Percentiles rank a stretch among this genome's conserved stretches.
Evolutionary conservation across 352 stramenopile genomes (phyloP).

Genomic region (Phytopythium boreale): DNA sequence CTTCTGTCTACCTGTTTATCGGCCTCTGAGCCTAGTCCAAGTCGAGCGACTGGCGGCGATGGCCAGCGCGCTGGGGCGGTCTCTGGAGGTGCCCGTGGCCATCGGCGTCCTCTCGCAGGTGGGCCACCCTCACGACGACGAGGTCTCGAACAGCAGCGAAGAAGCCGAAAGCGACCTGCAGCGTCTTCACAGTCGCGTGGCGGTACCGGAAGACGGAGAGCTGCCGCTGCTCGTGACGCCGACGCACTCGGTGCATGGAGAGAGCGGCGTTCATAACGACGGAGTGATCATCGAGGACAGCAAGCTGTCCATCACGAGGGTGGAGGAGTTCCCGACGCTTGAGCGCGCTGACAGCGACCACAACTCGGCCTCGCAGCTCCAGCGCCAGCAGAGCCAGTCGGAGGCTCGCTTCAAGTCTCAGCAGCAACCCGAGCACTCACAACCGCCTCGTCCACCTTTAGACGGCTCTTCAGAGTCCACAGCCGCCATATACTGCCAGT

Average conservation of each 20-base stretch:
- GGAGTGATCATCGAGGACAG: neutral
- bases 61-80: neutral
- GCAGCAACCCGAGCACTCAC: neutral
- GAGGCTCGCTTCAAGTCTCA: neutral
- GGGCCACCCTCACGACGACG: slow-evolving; percentile 3
- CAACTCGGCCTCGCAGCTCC: neutral
- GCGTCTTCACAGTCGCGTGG: neutral
- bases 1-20: neutral
- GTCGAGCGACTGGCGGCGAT: neutral
- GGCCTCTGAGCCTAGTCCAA: neutral
- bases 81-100: slow-evolving; percentile 4
- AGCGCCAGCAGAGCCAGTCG: neutral
- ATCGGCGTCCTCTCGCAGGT: neutral
- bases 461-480: neutral
- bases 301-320: neutral
- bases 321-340: slow-evolving; percentile 3
- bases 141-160: slow-evolving; percentile 2
- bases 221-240: slow-evolving; percentile 1
- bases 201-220: neutral
- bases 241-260: neutral
- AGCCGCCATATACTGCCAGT: neutral
- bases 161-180: too few relatives aligned
- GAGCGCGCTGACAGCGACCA: neutral
- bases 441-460: neutral
- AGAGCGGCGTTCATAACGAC: neutral